A percentile compares a stretch with the other conserved stretches of the same genome.
phyloP scores from a whole-genome alignment of 2,329 filamentous ascomycete genomes.

The Pseudogymnoascus sp. region DNA sequence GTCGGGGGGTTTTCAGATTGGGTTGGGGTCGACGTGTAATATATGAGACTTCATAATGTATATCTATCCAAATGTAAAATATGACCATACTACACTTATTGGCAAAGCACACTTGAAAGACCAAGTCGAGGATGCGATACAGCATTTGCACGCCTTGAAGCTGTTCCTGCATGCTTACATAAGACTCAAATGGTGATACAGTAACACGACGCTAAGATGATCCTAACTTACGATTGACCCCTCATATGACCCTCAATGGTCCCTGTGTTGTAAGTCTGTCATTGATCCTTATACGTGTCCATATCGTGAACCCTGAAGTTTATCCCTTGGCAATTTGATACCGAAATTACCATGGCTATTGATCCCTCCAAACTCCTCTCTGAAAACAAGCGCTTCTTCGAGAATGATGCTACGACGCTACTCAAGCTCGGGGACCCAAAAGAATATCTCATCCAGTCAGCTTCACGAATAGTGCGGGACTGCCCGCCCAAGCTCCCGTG shows the following conservation, averaged over 20 bases:
- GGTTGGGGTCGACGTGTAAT: neutral
- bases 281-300: neutral
- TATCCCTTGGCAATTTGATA: neutral
- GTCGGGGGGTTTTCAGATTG: neutral
- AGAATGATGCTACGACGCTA: constrained; percentile 5
- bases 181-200: neutral
- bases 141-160: neutral
- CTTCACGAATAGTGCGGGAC: neutral
- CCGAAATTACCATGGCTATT: neutral
- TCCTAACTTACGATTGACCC: neutral
- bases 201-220: neutral
- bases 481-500: constrained; percentile 13
- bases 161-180: neutral
- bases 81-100: neutral
- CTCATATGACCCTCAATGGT: neutral
- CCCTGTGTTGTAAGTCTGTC: neutral
- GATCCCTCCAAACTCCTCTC: neutral
- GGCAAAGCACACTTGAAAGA: neutral
- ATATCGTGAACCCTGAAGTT: neutral
- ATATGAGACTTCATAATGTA: neutral
- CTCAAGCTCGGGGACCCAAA: constrained; percentile 12
- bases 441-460: constrained; percentile 11
- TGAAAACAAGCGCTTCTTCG: neutral
- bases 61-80: neutral
- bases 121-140: neutral